Conservation (phyloP, 2,329 filamentous ascomycete species). For the Ophiostoma perfectum region DNA sequence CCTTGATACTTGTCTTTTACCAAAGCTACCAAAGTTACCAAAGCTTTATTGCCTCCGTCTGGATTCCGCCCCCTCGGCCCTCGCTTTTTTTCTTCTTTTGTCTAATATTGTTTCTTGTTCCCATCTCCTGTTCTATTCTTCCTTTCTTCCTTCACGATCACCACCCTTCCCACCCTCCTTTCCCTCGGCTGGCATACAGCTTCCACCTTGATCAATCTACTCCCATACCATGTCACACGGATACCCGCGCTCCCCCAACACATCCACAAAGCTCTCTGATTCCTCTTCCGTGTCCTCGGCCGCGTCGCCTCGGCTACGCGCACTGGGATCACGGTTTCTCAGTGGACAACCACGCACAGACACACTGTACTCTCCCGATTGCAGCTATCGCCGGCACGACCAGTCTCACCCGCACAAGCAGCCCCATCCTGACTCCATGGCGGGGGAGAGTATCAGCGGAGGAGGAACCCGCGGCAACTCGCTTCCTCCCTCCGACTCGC, state of each 20-base stretch:
- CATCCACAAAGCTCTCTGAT: constrained; percentile 57
- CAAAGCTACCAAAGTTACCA: neutral
- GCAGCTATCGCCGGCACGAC: constrained; percentile 26
- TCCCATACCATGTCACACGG: constrained; percentile 49
- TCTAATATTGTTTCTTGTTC: neutral
- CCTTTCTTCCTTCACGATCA: neutral
- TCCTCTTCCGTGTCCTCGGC: constrained; percentile 59
- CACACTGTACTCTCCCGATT: constrained; percentile 16
- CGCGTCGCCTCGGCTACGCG: constrained; percentile 51
- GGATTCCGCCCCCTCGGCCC: neutral
- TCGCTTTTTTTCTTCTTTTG: neutral
- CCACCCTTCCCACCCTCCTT: too few species aligned
- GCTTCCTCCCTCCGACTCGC: constrained; percentile 54
- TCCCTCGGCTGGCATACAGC: too few species aligned
- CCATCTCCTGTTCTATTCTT: neutral
- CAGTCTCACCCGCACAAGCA: constrained; percentile 17
- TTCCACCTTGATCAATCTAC: neutral
- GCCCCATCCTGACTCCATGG: constrained; percentile 11
- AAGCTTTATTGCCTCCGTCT: neutral
- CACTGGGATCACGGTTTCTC: constrained; percentile 9
- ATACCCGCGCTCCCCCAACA: constrained; percentile 57
- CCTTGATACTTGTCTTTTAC: neutral
- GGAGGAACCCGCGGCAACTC: constrained; percentile 44
- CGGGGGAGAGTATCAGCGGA: neutral
- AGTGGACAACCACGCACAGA: constrained; percentile 16